Conservation (phyloP, 495 filamentous ascomycete genomes). For the Venustampulla echinocandica region DNA sequence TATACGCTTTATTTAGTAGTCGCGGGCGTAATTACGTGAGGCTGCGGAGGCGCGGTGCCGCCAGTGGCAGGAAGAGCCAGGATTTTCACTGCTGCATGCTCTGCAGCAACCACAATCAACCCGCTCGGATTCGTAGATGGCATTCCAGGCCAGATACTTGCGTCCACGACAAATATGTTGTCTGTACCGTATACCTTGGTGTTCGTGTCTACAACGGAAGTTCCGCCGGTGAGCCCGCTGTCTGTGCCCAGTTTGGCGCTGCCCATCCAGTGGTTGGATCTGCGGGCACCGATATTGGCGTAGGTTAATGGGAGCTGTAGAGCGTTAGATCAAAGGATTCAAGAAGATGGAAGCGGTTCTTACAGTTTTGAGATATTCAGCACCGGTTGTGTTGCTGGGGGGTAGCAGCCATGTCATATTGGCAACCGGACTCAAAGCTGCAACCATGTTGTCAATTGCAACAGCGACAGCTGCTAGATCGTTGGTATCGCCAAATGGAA, state of each 20-base stretch:
- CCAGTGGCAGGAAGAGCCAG: conserved; percentile 32
- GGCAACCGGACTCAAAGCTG: conserved; percentile 41
- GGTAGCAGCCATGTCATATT: conserved; percentile 48
- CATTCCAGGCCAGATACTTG: conserved; percentile 48
- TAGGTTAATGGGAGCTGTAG: conserved; percentile 26
- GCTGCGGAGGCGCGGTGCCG: too few species aligned
- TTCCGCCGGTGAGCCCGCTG: conserved; percentile 45
- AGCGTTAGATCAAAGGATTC: neutral
- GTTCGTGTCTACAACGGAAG: conserved; percentile 53
- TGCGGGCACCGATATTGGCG: conserved; percentile 44
- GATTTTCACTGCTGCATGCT: conserved; percentile 45
- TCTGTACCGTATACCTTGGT: conserved; percentile 57
- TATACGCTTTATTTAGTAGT: too few species aligned
- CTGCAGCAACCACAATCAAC: conserved; percentile 43
- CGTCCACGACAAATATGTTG: conserved; percentile 51
- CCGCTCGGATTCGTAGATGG: conserved; percentile 45
- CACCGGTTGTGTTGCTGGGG: conserved; percentile 37
- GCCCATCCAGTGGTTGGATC: conserved; percentile 66
- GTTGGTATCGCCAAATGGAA: conserved; percentile 27
- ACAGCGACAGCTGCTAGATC: conserved; percentile 32
- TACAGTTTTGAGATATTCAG: conserved; percentile 41
- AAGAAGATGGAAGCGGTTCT: conserved; percentile 1
- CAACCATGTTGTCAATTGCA: conserved; percentile 52
- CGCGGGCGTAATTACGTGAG: too few species aligned
- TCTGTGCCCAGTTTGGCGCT: conserved; percentile 52